phyloP scores from a whole-genome alignment of 352 stramenopile genomes.

The Elongisporangium prolatum region DNA sequence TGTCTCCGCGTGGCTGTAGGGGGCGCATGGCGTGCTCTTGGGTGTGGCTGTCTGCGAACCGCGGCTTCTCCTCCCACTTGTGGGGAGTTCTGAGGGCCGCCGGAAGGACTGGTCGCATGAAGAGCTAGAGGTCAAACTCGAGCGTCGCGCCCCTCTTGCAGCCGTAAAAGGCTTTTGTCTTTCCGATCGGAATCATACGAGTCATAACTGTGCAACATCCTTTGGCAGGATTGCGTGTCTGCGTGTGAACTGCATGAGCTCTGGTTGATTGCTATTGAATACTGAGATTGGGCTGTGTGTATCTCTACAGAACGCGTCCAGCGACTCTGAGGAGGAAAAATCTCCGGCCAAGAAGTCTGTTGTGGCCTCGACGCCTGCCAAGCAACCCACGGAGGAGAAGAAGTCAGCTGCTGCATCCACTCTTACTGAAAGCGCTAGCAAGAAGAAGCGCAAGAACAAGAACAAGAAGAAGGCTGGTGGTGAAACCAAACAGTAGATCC shows the following conservation, averaged over 20 bases:
- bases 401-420: constrained; percentile 11
- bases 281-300: constrained; percentile 10
- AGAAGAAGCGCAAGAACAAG: constrained; percentile 64
- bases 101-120: constrained; percentile 4
- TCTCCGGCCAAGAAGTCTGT: not conserved
- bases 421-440: constrained; percentile 10
- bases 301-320: constrained; percentile 22
- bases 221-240: constrained; percentile 22
- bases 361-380: constrained; percentile 2
- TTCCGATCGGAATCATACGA: constrained; percentile 89
- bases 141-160: constrained; percentile 23
- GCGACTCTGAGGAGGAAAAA: constrained; percentile 35
- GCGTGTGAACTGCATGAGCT: constrained; percentile 7
- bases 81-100: constrained; percentile 5
- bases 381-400: constrained; percentile 31
- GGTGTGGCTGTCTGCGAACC: constrained; percentile 21
- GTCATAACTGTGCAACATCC: constrained; percentile 91
- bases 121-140: not conserved
- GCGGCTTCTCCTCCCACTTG: constrained; percentile 6
- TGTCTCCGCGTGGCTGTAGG: constrained; percentile 79
- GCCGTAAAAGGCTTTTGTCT: constrained; percentile 65
- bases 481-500: not conserved
- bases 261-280: constrained; percentile 3
- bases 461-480: constrained; percentile 22
- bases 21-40: constrained; percentile 22